A percentile compares a stretch with the other conserved stretches of the same genome.
Conservation (phyloP, 345 rosid genomes). For the Pugionium dolabratum region DNA sequence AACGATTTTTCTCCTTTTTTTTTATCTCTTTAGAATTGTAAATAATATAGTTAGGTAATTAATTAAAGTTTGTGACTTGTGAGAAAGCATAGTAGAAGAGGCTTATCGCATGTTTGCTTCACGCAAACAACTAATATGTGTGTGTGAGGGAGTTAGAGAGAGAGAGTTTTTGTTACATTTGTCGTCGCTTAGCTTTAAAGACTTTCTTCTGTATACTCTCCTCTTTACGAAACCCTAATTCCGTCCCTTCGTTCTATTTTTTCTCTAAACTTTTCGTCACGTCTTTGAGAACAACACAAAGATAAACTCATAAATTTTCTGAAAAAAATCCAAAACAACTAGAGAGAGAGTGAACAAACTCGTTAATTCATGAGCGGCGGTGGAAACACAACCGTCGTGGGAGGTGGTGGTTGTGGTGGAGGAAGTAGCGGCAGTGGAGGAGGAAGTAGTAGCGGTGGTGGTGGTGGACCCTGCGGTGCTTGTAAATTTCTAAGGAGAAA, state of each 20-base stretch:
- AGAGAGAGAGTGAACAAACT: constrained; percentile 4
- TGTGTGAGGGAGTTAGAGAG: constrained; percentile 33
- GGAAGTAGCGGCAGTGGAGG: constrained; percentile 30
- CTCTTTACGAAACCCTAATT: constrained; percentile 55
- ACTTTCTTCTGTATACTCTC: constrained; percentile 43
- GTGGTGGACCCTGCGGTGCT: constrained; percentile 82
- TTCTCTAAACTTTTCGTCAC: constrained; percentile 19
- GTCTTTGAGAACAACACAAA: constrained; percentile 16
- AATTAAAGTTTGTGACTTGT: neutral
- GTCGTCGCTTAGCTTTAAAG: constrained; percentile 98
- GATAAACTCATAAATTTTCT: neutral
- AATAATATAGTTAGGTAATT: constrained; percentile 3
- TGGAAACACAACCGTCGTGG: constrained; percentile 51
- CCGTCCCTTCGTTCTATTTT: constrained; percentile 23
- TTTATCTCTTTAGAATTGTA: constrained; percentile 2
- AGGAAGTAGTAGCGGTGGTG: constrained; percentile 36
- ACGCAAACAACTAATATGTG: constrained; percentile 87
- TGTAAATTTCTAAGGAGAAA: constrained; percentile 85
- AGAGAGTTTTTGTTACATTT: constrained; percentile 48
- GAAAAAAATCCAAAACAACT: constrained; percentile 16
- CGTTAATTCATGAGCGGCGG: constrained; percentile 51
- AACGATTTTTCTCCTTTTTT: neutral
- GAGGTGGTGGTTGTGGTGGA: constrained; percentile 39
- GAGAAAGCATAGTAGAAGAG: constrained; percentile 41
- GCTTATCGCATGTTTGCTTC: constrained; percentile 96